Evolutionary conservation across 305 asterid species (phyloP).

Genomic region (Ilex paraguariensis): DNA sequence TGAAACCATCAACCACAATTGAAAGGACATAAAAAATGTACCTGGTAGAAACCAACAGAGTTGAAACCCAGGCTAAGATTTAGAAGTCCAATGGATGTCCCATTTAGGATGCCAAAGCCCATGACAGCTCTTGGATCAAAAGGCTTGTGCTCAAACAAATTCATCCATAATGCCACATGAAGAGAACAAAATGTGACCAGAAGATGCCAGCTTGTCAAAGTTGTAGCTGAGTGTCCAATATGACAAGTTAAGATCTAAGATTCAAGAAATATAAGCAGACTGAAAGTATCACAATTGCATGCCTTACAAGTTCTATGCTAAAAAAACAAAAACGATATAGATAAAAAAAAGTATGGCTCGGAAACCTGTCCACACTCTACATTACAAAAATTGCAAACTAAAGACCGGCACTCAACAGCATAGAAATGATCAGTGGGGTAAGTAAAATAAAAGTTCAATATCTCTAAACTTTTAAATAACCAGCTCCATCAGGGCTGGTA

Average conservation of each 20-base stretch:
- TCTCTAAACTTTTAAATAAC: too few relatives aligned
- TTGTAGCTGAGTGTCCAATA: slow-evolving; percentile 16
- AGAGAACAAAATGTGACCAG: slow-evolving; percentile 84
- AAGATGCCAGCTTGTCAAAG: slow-evolving; percentile 90
- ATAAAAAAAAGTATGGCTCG: too few relatives aligned
- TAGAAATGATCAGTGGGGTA: too few relatives aligned
- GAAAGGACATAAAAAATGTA: not conserved
- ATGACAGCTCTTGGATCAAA: slow-evolving; percentile 74
- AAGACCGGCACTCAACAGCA: too few relatives aligned
- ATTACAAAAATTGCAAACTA: too few relatives aligned
- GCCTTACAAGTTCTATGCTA: too few relatives aligned
- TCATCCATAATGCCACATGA: slow-evolving; percentile 71
- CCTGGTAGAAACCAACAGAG: slow-evolving; percentile 29
- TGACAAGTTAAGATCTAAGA: slow-evolving; percentile 12
- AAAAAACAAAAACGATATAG: too few relatives aligned
- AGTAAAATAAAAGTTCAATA: too few relatives aligned
- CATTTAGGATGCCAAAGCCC: slow-evolving; percentile 80
- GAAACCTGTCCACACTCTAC: too few relatives aligned
- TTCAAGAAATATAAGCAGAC: too few relatives aligned
- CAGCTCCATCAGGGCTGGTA: too few relatives aligned
- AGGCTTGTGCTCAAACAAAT: slow-evolving; percentile 82
- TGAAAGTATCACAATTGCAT: too few relatives aligned
- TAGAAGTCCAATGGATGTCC: slow-evolving; percentile 73
- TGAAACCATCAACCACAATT: slow-evolving; percentile 55
- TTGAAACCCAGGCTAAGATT: slow-evolving; percentile 87